Percentiles rank a stretch among this genome's conserved stretches.
Conservation (phyloP, 2,329 filamentous ascomycete species). For the Aspergillus texensis region DNA sequence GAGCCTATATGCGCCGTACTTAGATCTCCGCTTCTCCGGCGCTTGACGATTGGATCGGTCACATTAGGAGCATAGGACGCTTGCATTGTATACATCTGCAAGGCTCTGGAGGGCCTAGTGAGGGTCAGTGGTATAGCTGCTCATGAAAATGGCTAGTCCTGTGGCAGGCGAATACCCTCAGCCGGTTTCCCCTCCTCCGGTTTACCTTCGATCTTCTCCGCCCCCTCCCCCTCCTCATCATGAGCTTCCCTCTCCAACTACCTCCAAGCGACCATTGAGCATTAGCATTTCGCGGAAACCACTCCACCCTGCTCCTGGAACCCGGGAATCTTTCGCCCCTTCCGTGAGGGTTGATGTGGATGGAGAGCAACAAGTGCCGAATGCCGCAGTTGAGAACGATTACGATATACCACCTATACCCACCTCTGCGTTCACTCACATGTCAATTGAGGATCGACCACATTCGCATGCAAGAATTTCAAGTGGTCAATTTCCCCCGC, state of each 20-base stretch:
- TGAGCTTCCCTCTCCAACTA: slow-evolving; percentile 28
- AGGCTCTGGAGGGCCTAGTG: neutral
- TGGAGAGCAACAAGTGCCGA: slow-evolving; percentile 29
- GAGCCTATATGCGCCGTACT: neutral
- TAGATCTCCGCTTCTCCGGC: neutral
- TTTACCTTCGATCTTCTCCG: slow-evolving; percentile 45
- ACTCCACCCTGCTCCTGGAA: slow-evolving; percentile 22
- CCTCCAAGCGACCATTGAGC: slow-evolving; percentile 22
- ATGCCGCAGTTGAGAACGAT: slow-evolving; percentile 30
- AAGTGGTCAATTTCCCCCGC: slow-evolving; percentile 25
- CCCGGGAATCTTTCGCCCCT: slow-evolving; percentile 37
- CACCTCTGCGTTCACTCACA: slow-evolving; percentile 27
- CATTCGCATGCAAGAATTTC: slow-evolving; percentile 20
- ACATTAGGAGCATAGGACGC: neutral
- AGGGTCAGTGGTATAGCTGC: neutral
- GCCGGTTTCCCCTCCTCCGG: slow-evolving; percentile 45
- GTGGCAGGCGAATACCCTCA: slow-evolving; percentile 26
- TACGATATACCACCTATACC: slow-evolving; percentile 26
- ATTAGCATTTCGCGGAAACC: slow-evolving; percentile 32
- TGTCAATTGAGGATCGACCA: slow-evolving; percentile 30
- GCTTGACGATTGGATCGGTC: neutral
- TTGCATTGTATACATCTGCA: neutral
- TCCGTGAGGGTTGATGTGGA: slow-evolving; percentile 37
- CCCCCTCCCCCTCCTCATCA: slow-evolving; percentile 28
- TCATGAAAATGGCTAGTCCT: slow-evolving; percentile 32